Evolutionary conservation across 108 stramenopile genomes (phyloP).

Genomic region (Schizochytrium sp.): DNA sequence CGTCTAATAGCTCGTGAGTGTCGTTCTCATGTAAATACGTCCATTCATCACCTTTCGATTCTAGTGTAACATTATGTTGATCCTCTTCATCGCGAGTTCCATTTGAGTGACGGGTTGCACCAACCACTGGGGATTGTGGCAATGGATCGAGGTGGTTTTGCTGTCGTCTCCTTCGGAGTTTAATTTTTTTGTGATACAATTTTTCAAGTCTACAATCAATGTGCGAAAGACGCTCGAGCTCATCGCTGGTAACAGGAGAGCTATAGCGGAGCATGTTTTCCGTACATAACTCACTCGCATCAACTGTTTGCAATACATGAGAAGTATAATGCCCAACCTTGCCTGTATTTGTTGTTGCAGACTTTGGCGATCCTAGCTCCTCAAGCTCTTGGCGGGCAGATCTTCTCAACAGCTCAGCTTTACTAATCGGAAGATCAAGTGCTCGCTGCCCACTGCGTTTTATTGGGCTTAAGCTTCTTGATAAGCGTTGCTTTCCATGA

Average conservation of each 20-base stretch:
- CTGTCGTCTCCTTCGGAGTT: background rate
- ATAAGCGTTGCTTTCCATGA: too few species aligned
- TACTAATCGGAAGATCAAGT: background rate
- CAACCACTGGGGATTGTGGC: background rate
- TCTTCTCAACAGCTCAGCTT: background rate
- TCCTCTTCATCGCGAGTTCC: background rate
- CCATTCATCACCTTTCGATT: background rate
- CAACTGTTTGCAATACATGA: background rate
- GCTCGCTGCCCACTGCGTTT: background rate
- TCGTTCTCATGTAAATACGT: too few species aligned
- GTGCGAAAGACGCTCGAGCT: slow-evolving; percentile 8
- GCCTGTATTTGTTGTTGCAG: background rate
- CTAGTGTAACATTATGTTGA: background rate
- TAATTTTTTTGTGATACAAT: background rate
- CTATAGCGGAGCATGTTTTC: background rate
- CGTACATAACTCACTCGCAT: background rate
- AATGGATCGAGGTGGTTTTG: background rate
- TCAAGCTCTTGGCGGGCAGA: background rate
- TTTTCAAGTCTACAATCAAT: slow-evolving; percentile 1
- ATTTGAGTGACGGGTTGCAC: background rate
- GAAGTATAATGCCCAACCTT: background rate
- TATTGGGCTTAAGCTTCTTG: slow-evolving; percentile 1
- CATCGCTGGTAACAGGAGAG: background rate
- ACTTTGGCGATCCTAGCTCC: background rate
- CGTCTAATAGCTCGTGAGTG: too few species aligned